Evolutionary conservation across 75 land plant species (phyloP).

Genomic region (Azolla pinnata): DNA sequence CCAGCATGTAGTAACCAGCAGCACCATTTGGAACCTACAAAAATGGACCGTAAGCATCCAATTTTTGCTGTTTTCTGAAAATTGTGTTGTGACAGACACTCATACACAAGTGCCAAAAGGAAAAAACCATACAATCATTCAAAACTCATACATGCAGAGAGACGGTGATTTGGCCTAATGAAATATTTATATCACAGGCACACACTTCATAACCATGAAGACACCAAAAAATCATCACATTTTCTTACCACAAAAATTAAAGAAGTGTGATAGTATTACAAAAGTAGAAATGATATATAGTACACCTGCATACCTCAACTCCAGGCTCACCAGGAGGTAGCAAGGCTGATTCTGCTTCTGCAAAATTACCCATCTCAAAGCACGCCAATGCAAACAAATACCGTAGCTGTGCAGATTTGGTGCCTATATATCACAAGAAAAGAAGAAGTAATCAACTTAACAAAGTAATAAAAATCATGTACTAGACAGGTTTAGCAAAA

Average conservation of each 20-base stretch:
- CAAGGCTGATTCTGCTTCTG: conserved; percentile 85
- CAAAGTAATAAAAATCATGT: too few relatives aligned
- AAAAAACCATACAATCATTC: too few relatives aligned
- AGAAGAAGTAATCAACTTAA: background rate
- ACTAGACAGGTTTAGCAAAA: too few relatives aligned
- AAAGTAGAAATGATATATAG: background rate
- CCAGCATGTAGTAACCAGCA: conserved; percentile 90
- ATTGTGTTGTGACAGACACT: too few relatives aligned
- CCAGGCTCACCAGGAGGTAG: conserved; percentile 50
- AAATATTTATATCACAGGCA: too few relatives aligned
- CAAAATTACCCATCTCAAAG: conserved; percentile 73
- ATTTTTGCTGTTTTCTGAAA: background rate
- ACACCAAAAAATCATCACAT: background rate
- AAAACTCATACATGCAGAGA: too few relatives aligned
- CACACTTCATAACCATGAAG: too few relatives aligned
- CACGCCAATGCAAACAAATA: conserved; percentile 94
- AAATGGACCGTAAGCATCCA: background rate
- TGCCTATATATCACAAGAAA: conserved; percentile 32
- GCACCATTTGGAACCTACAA: conserved; percentile 87
- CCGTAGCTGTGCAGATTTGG: conserved; percentile 72
- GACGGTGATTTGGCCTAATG: too few relatives aligned
- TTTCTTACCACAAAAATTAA: background rate
- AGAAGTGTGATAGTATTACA: too few relatives aligned
- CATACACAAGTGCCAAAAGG: too few relatives aligned
- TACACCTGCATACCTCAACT: conserved; percentile 47